Evolutionary conservation across 495 filamentous ascomycete genomes (phyloP).

Genomic region (Talaromyces trachyspermus): DNA sequence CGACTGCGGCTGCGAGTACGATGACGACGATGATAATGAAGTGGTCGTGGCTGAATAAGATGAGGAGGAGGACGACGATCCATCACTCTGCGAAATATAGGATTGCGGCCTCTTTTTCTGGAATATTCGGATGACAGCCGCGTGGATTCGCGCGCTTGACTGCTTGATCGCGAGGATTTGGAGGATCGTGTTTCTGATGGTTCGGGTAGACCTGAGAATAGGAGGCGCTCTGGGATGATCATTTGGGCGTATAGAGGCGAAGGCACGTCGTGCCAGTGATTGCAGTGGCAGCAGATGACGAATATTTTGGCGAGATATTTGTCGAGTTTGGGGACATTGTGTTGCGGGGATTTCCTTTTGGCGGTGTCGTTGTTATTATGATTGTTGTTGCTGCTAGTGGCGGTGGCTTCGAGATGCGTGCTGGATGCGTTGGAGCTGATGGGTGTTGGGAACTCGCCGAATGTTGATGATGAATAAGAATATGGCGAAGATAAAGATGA

Average conservation of each 20-base stretch:
- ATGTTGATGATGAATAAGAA: background rate
- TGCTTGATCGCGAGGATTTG: background rate
- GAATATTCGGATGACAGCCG: too few relatives aligned
- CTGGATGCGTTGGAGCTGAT: conserved; percentile 1
- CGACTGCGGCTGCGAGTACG: background rate
- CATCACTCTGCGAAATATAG: too few relatives aligned
- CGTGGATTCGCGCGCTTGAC: conserved; percentile 1
- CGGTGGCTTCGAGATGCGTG: background rate
- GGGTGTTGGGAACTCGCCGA: background rate
- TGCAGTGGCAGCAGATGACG: conserved; percentile 75
- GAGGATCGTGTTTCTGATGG: background rate
- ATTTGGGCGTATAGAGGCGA: conserved; percentile 68
- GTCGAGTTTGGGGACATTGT: conserved; percentile 17
- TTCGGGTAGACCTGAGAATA: background rate
- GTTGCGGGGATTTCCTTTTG: conserved; percentile 9
- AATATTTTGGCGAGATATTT: conserved; percentile 65
- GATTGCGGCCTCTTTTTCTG: too few relatives aligned
- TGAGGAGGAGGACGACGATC: conserved; percentile 25
- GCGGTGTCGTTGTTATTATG: background rate
- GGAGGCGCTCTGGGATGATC: conserved; percentile 50
- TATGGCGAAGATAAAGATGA: background rate
- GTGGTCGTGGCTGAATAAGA: conserved; percentile 22
- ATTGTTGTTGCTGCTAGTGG: background rate
- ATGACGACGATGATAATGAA: conserved; percentile 9
- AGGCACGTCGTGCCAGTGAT: conserved; percentile 76